Evolutionary conservation across 169 alveolate genomes (phyloP), one percentile per base, ranked within the genome.

Genomic region (Blepharisma undulans): DNA sequence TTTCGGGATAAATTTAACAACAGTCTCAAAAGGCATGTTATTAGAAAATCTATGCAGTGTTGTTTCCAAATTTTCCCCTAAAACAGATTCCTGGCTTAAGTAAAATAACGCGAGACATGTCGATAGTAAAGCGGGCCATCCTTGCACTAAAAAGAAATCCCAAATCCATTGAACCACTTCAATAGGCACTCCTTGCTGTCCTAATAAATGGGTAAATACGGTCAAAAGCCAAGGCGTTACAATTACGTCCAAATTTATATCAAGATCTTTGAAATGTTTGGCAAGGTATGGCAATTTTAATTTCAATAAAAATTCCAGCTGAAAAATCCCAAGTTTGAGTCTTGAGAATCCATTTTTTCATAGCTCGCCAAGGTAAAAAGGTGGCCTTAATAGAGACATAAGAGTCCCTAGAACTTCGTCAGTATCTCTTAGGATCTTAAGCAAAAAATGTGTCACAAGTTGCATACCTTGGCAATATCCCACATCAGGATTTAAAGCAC

Each of bases 391-490:
- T 32, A 78, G 19, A 78, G 29, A 27, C 29, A 78, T 27, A 21
- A 78, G 34, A 78, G 86, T 34, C 29, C 86, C 86, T 12, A 78
- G 18, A 32, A 78, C 86, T 32, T 78, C 86, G 19, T 78, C 34
- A 78, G 61, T 78, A 22, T 78, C 86, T 21, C 86, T 25, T 27
- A 78, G 30, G 30, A 36, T 34, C 34, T 61, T 61, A 12, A 78
- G 29, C 8, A 78, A 32, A 32, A 78, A 78, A 78, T 78, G 86
- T 21, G 86, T 34, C 6, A 78, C 86, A 27, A 27, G 86, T n/a
- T 78, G 86, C 86, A 78, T 78, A 4, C 86, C 86, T 32, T 78
- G 86, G 16, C 86, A 78, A 78, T 78, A 78, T 0, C 86, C 86
- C 29, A 78, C 86, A 78, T 78, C 34, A 78, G 86, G 86, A 22